Evolutionary conservation across 805 yeast genomes (phyloP), one percentile per base, ranked within the genome.

Genomic region (Sungouiozyma intestinalis): DNA sequence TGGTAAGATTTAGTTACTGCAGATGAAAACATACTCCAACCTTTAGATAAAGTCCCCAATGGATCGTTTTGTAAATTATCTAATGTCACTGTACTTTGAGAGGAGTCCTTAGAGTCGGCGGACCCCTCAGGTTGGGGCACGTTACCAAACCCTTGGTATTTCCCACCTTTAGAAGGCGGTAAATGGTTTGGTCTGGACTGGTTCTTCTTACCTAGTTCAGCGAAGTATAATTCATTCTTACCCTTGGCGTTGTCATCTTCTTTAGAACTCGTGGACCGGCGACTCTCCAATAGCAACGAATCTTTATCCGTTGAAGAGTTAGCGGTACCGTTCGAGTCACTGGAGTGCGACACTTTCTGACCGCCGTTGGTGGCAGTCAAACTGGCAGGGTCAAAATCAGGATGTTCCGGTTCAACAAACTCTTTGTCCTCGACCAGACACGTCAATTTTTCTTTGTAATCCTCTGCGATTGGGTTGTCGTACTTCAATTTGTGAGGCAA

Each of bases 151-250:
- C 97, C 97, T 47, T 77, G 79, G 59, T 79, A 88, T 58, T 79
- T 83, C 40, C 97, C 97, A 47, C 97, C 97, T 64, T 88, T 86
- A 11, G 90, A 82, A 21, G 97, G 97, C 2, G 90, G 94, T 40
- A 86, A 58, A 60, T 82, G 67, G 1, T 74, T 85, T 2, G 97
- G 85, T 60, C 94, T 75, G 16, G 69, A 46, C 6, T 77, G 79
- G 62, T 88, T 88, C 42, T 69, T 68, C 16, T 76, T 71, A 14
- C 97, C 96, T 42, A 88, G 68, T 20, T 73, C 72, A 13, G 90
- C 85, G 63, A 88, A 88, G 60, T 83, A 90, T 4, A 77, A 69
- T 61, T 87, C 97, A 57, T 83, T 86, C 48, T 74, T 74, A n/a
- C 60, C 66, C 62, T 76, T 79, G 46, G 69, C 71, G 31, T 57